Conservation (phyloP, 2,329 filamentous ascomycete species). For the Ophiostoma himal-ulmi region DNA sequence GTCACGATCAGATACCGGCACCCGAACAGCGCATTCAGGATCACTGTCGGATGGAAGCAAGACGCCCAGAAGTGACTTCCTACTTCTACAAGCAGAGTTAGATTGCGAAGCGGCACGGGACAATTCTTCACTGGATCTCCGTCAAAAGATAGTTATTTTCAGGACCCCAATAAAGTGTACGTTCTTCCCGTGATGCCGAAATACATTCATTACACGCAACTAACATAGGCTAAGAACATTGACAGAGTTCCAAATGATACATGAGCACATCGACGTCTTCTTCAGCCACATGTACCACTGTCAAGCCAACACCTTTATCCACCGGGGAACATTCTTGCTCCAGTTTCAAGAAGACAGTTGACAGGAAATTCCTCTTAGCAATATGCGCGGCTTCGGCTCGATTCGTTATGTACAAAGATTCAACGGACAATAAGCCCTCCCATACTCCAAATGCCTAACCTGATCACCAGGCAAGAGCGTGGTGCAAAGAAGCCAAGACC, state of each 20-base stretch:
- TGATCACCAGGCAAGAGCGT: neutral
- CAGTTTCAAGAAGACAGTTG: neutral
- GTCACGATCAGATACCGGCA: neutral
- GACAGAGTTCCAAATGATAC: neutral
- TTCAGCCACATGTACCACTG: neutral
- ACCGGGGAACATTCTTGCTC: neutral
- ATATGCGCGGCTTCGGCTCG: neutral
- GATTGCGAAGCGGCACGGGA: neutral
- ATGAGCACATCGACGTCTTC: neutral
- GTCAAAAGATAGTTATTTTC: neutral
- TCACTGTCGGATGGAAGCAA: neutral
- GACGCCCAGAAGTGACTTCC: neutral
- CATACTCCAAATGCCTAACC: neutral
- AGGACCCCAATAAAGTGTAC: neutral
- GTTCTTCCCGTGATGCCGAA: neutral
- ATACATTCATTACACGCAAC: neutral
- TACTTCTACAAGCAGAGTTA: neutral
- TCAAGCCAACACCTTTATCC: neutral
- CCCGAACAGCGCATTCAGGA: neutral
- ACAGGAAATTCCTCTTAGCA: neutral
- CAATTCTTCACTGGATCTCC: neutral
- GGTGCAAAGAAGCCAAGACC: constrained; percentile 14
- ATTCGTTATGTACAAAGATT: neutral
- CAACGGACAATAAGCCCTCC: neutral
- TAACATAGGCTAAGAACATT: neutral